phyloP scores from a whole-genome alignment of 257 asterid genomes.

The Solanum lignicaule region DNA sequence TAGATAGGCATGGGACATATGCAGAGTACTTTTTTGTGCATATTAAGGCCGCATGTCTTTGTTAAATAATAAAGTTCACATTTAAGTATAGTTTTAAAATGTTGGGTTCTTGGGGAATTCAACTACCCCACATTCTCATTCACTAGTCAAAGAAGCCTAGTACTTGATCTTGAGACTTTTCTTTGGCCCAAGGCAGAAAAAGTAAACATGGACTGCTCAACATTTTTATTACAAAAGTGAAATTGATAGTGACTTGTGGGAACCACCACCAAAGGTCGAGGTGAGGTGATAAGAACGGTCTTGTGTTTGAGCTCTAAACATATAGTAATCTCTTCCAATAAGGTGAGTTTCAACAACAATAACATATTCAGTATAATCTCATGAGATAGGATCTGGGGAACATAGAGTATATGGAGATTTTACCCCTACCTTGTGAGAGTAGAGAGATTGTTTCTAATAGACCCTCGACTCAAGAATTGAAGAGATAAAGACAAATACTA shows the following conservation, averaged over 20 bases:
- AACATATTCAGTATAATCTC: neutral
- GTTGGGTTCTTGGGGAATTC: slow-evolving; percentile 1
- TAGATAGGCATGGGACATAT: neutral
- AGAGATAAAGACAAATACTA: neutral
- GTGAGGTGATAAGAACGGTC: neutral
- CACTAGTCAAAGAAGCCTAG: slow-evolving; percentile 10
- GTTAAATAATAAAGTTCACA: neutral
- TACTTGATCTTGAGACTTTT: neutral
- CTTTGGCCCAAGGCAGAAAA: neutral
- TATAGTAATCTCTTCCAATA: neutral
- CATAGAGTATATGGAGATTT: neutral
- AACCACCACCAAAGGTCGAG: neutral
- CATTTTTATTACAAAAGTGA: neutral
- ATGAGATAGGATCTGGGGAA: fast-evolving
- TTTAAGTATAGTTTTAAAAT: slow-evolving; percentile 8
- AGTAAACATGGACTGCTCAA: neutral
- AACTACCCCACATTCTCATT: slow-evolving; percentile 8
- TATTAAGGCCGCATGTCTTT: neutral
- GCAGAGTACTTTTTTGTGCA: neutral
- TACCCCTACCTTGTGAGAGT: neutral
- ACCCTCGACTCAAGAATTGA: fast-evolving
- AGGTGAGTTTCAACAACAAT: fast-evolving
- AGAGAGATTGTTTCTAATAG: neutral
- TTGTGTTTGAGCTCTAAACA: fast-evolving
- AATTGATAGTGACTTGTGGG: neutral